Conservation (phyloP, 169 alveolate species). For the Plasmodium adleri region DNA sequence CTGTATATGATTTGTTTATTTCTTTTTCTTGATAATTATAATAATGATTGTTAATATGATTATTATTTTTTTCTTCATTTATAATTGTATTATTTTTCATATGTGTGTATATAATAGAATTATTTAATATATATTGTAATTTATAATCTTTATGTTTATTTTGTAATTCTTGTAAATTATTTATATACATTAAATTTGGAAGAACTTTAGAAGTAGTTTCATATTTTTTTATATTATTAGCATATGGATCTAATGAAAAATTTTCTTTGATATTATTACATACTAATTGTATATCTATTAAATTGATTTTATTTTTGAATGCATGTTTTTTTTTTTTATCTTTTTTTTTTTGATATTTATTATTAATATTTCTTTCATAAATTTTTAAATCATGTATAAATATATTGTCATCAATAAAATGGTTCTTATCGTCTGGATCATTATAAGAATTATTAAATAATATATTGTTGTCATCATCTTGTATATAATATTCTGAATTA, state of each 20-base stretch:
- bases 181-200: no score
- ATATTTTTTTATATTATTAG: no score
- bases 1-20: no score
- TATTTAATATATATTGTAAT: no score
- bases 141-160: no score
- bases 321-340: slow-evolving; percentile 33
- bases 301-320: slow-evolving; percentile 15
- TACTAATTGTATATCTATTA: slow-evolving; percentile 7
- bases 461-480: background rate
- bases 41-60: no score
- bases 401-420: background rate
- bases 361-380: slow-evolving; percentile 46
- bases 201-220: no score
- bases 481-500: background rate
- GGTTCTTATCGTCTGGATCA: background rate
- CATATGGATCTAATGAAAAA: background rate
- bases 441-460: background rate
- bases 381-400: slow-evolving; percentile 41
- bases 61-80: no score
- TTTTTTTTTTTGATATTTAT: slow-evolving; percentile 40
- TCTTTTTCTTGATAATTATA: no score
- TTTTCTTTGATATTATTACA: slow-evolving; percentile 39
- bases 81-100: no score
- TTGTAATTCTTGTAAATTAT: no score
- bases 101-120: no score